Evolutionary conservation across 768 basidiomycete genomes (phyloP).

Genomic region (Tylopilus vinaceipallidus): DNA sequence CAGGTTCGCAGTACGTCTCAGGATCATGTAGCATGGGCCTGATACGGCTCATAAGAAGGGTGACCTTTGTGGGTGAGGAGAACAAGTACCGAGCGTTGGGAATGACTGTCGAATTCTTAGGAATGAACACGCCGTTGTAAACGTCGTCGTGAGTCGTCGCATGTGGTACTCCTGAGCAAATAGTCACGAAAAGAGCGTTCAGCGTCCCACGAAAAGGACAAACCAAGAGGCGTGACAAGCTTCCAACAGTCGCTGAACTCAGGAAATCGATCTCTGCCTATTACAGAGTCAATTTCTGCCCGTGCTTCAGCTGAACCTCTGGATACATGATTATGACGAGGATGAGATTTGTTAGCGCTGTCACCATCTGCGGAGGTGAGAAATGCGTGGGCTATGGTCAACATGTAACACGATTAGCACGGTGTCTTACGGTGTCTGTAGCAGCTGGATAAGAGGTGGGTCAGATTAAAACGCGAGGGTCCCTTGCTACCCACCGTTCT

Average conservation of each 20-base stretch:
- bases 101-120: background rate
- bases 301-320: slow-evolving; percentile 7
- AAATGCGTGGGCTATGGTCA: background rate
- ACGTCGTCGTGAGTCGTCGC: background rate
- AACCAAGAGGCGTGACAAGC: background rate
- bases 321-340: slow-evolving; percentile 17
- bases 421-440: slow-evolving; percentile 2
- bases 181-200: background rate
- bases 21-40: background rate
- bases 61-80: too few relatives aligned
- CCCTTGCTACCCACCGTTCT: background rate
- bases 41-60: background rate
- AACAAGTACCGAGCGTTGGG: background rate
- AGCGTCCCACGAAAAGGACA: background rate
- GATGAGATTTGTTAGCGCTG: slow-evolving; percentile 7
- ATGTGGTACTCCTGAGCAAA: background rate
- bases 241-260: slow-evolving; percentile 5
- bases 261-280: slow-evolving; percentile 3
- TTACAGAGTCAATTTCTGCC: slow-evolving; percentile 8
- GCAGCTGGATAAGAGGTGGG: background rate
- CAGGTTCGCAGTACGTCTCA: background rate
- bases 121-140: background rate
- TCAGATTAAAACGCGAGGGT: background rate
- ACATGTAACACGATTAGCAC: background rate
- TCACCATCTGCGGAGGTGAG: background rate